A percentile compares a stretch with the other conserved stretches of the same genome.
Conservation (phyloP, 495 filamentous ascomycete species). For the Penicillium maclennaniae region DNA sequence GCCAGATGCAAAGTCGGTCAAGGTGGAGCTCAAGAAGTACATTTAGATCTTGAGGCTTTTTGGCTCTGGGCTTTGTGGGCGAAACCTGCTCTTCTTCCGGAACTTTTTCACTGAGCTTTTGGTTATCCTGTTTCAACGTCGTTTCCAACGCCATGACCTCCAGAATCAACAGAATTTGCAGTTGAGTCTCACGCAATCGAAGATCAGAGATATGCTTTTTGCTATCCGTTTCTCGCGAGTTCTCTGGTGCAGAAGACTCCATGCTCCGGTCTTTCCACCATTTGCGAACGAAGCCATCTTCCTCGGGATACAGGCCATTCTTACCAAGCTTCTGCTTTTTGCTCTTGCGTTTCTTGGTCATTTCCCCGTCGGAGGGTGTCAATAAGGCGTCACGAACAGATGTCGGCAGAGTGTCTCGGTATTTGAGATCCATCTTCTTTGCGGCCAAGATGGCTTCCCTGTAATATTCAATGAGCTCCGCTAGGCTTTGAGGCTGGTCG, state of each 20-base stretch:
- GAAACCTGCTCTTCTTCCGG: conserved; percentile 38
- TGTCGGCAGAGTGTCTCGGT: conserved; percentile 67
- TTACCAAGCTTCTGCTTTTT: conserved; percentile 72
- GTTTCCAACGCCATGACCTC: conserved; percentile 77
- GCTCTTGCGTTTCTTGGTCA: conserved; percentile 55
- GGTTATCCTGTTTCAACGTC: conserved; percentile 31
- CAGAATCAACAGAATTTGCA: conserved; percentile 86
- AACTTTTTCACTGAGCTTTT: conserved; percentile 18
- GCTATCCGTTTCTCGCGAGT: conserved; percentile 49
- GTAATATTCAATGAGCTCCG: conserved; percentile 63
- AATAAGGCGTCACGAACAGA: conserved; percentile 62
- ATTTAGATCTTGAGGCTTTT: conserved; percentile 54
- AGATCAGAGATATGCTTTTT: conserved; percentile 61
- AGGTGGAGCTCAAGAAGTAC: conserved; percentile 77
- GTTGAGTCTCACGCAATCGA: conserved; percentile 72
- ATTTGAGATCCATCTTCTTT: conserved; percentile 81
- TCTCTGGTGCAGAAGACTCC: conserved; percentile 34
- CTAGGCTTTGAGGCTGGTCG: conserved; percentile 22
- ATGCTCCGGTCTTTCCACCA: conserved; percentile 69
- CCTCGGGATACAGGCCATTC: conserved; percentile 70
- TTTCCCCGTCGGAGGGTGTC: conserved; percentile 58
- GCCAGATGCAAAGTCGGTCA: conserved; percentile 94
- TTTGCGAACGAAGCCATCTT: conserved; percentile 66
- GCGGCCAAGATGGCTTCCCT: conserved; percentile 67
- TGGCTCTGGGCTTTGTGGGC: conserved; percentile 37